A percentile compares a stretch with the other conserved stretches of the same genome.
These are phyloP conservation scores for Coemansia sp. DNA, from an alignment of 192 early-diverging fungal genomes.

Conservation along the genomic window DNA sequence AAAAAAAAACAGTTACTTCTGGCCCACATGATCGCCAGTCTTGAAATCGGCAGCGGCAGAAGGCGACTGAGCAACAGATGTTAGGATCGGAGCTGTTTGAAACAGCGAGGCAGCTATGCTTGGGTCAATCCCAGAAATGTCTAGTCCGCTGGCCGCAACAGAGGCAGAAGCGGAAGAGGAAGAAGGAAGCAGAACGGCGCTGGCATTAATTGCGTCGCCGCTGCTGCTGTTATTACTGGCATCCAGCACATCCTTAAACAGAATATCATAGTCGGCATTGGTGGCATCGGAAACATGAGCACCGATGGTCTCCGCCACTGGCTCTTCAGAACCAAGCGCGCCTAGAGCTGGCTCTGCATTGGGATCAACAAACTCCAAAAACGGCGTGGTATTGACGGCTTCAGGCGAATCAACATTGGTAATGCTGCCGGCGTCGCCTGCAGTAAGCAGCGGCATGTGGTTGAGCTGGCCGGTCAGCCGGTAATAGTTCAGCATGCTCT, in stretches of 20 bases:
- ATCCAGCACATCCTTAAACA: conserved; percentile 4
- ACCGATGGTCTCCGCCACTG: background rate
- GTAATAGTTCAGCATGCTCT: conserved; percentile 23
- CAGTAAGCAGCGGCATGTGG: conserved; percentile 24
- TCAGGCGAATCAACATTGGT: background rate
- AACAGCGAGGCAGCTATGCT: background rate
- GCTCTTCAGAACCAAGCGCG: background rate
- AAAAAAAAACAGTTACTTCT: background rate
- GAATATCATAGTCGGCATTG: background rate
- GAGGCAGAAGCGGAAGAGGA: background rate
- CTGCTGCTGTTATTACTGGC: background rate
- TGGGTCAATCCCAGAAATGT: conserved; percentile 1
- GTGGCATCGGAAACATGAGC: background rate
- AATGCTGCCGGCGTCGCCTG: background rate
- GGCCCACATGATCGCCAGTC: background rate
- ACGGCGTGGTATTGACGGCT: conserved; percentile 20
- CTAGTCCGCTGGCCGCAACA: background rate
- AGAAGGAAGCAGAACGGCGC: too few species aligned
- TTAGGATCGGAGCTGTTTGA: conserved; percentile 3
- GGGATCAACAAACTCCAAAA: conserved; percentile 44
- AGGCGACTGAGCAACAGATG: background rate
- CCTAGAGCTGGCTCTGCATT: conserved; percentile 8
- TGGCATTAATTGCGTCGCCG: background rate
- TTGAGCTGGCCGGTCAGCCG: conserved; percentile 12
- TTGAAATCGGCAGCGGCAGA: background rate